Evolutionary conservation across 2,329 filamentous ascomycete species (phyloP).

Genomic region (Tolypocladium album): DNA sequence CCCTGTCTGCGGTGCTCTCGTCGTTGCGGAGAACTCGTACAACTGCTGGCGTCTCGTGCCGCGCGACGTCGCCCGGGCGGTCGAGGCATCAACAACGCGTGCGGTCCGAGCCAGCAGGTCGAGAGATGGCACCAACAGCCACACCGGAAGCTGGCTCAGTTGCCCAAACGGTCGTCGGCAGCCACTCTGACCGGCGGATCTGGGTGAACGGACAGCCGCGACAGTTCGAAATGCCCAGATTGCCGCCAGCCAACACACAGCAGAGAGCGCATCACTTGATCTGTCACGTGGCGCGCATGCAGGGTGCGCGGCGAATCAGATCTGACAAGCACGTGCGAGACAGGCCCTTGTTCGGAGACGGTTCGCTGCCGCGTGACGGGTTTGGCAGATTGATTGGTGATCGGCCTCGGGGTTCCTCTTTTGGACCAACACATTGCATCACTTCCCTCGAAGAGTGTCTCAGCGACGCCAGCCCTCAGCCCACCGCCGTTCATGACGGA

Average conservation of each 20-base stretch:
- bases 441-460: too few species aligned
- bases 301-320: neutral
- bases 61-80: neutral
- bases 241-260: neutral
- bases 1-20: neutral
- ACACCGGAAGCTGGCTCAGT: neutral
- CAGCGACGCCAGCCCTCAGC: too few species aligned
- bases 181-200: neutral
- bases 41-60: neutral
- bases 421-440: too few species aligned
- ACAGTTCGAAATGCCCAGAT: neutral
- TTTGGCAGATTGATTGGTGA: neutral
- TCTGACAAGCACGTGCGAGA: neutral
- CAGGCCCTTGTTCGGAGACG: neutral
- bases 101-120: neutral
- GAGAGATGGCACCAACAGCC: neutral
- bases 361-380: neutral
- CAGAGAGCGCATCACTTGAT: neutral
- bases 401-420: neutral
- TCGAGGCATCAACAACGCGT: neutral
- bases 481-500: neutral
- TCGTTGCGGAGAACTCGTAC: neutral
- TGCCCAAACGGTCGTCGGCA: neutral
- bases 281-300: neutral
- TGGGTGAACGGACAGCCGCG: neutral